These are phyloP conservation scores for Castanopsis chinensis DNA, from an alignment of 306 rosid species.

Conservation along the genomic window DNA sequence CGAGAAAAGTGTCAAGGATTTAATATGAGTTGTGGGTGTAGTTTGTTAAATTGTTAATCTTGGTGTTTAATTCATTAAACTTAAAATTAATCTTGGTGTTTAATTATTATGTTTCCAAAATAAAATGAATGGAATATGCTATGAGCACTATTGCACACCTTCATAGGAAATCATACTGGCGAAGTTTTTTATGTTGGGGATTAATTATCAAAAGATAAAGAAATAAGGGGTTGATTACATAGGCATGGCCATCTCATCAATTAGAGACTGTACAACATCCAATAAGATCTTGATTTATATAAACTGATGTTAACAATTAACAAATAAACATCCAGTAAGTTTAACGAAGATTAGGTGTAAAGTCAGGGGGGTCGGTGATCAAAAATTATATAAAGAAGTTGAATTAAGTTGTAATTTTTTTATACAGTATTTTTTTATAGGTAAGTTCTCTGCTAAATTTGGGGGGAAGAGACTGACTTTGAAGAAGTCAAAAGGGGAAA, in stretches of 20 bases:
- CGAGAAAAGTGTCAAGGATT: no score
- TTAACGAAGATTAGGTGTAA: conserved; percentile 49
- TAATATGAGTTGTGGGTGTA: no score
- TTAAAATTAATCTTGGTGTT: no score
- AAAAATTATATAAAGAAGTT: conserved; percentile 32
- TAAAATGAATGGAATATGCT: neutral
- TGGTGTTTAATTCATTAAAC: no score
- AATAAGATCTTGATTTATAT: conserved; percentile 11
- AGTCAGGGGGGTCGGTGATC: conserved; percentile 52
- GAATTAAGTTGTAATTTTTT: neutral
- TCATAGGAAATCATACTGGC: neutral
- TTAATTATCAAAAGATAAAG: neutral
- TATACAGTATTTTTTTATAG: conserved; percentile 18
- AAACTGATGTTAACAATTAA: conserved; percentile 17
- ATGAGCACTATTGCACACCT: neutral
- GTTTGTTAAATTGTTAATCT: no score
- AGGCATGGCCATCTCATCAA: conserved; percentile 24
- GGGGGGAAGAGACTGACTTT: conserved; percentile 12
- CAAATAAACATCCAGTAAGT: conserved; percentile 27
- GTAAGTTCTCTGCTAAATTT: conserved; percentile 25
- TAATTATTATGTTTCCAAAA: neutral
- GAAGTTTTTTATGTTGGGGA: neutral
- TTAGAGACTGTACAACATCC: conserved; percentile 20
- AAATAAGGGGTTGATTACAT: conserved; percentile 2
- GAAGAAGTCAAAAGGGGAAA: conserved; percentile 34